These are phyloP conservation scores for Ophiostoma sp. DNA, from an alignment of 2,329 filamentous ascomycete genomes.

Conservation along the genomic window DNA sequence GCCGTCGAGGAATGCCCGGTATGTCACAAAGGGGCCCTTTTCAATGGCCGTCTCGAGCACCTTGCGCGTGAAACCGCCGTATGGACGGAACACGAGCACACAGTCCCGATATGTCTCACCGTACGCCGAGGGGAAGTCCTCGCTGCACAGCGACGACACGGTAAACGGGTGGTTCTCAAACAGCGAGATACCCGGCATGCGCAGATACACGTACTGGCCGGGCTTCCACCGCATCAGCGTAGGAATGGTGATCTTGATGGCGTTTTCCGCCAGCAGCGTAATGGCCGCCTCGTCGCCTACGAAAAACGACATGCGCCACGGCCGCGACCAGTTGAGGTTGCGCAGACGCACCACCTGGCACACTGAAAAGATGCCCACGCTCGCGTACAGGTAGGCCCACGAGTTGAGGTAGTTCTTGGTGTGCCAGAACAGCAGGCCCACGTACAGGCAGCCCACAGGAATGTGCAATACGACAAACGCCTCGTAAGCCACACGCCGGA, in stretches of 20 bases:
- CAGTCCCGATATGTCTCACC: conserved; percentile 84
- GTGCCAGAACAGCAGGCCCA: conserved; percentile 91
- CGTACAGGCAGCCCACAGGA: conserved; percentile 72
- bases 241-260: conserved; percentile 91
- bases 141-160: conserved; percentile 84
- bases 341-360: conserved; percentile 72
- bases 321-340: conserved; percentile 85
- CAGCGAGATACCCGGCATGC: conserved; percentile 86
- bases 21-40: conserved; percentile 85
- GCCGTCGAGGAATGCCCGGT: conserved; percentile 85
- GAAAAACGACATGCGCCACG: conserved; percentile 73
- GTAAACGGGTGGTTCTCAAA: conserved; percentile 96
- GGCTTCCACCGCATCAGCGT: conserved; percentile 90
- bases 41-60: conserved; percentile 78
- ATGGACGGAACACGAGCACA: conserved; percentile 85
- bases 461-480: conserved; percentile 77
- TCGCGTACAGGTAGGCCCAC: conserved; percentile 83
- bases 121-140: conserved; percentile 88
- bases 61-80: conserved; percentile 80
- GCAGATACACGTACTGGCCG: conserved; percentile 89
- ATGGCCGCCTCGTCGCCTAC: conserved; percentile 89
- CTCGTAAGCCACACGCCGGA: conserved; percentile 77
- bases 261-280: conserved; percentile 83
- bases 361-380: conserved; percentile 68
- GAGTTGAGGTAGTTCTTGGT: conserved; percentile 87